Evolutionary conservation across 2,329 filamentous ascomycete genomes (phyloP).

Genomic region (Neonectria faginata): DNA sequence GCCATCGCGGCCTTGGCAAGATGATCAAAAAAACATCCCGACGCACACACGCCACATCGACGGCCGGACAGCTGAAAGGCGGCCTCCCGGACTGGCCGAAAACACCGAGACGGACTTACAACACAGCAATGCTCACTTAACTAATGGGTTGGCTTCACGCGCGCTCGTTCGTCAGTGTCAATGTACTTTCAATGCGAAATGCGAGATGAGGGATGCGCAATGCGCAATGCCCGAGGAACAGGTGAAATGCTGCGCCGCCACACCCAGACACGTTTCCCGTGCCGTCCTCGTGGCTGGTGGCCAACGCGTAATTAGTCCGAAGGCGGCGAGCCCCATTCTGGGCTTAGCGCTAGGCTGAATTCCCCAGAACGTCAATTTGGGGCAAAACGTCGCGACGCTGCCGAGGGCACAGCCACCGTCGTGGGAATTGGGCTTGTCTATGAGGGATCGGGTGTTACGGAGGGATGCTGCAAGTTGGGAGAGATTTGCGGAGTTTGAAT

Average conservation of each 20-base stretch:
- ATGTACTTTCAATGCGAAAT: background rate
- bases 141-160: background rate
- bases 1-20: background rate
- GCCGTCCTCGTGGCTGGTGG: background rate
- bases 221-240: background rate
- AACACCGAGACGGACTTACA: background rate
- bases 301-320: background rate
- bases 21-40: background rate
- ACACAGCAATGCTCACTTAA: too few species aligned
- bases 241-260: background rate
- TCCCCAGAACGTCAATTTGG: background rate
- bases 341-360: background rate
- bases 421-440: background rate
- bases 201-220: too few species aligned
- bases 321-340: background rate
- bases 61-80: background rate
- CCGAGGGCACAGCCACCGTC: slow-evolving; percentile 3
- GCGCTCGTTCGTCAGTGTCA: background rate
- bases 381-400: background rate
- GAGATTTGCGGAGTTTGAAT: background rate
- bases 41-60: background rate
- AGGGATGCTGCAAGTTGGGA: background rate
- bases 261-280: background rate
- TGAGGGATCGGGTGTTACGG: background rate
- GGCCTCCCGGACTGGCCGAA: slow-evolving; percentile 1